Conservation (phyloP, 2,329 filamentous ascomycete species). For the Mollisia scopiformis region DNA sequence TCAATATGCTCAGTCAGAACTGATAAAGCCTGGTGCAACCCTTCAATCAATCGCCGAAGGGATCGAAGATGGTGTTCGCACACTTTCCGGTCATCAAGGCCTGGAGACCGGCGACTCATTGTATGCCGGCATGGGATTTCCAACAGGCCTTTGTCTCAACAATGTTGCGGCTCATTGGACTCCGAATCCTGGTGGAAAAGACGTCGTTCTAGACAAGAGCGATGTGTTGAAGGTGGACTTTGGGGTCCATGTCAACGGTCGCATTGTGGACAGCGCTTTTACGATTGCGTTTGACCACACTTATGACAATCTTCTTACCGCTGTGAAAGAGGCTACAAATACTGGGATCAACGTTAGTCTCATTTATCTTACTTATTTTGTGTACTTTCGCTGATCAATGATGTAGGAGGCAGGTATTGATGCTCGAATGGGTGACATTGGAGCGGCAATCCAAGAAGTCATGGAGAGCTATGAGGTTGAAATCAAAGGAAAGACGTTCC, state of each 20-base stretch:
- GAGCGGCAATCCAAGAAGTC: slow-evolving; percentile 57
- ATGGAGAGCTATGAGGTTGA: slow-evolving; percentile 64
- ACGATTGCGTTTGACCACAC: slow-evolving; percentile 75
- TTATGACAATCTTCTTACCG: slow-evolving; percentile 74
- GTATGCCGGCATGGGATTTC: slow-evolving; percentile 56
- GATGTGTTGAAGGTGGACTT: slow-evolving; percentile 87
- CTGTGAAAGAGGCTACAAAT: slow-evolving; percentile 77
- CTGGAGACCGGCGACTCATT: slow-evolving; percentile 54
- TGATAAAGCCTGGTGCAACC: slow-evolving; percentile 52
- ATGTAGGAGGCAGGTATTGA: slow-evolving; percentile 53
- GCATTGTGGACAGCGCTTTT: slow-evolving; percentile 82
- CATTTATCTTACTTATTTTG: neutral
- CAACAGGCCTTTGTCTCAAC: slow-evolving; percentile 56
- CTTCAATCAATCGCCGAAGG: slow-evolving; percentile 53
- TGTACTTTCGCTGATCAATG: slow-evolving; percentile 1
- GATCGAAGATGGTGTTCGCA: slow-evolving; percentile 57
- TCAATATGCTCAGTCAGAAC: slow-evolving; percentile 47
- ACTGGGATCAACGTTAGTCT: slow-evolving; percentile 40
- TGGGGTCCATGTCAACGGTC: slow-evolving; percentile 78
- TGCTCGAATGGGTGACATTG: slow-evolving; percentile 54
- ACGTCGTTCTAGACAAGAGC: slow-evolving; percentile 69
- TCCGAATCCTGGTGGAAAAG: slow-evolving; percentile 62
- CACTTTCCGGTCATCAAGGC: slow-evolving; percentile 52
- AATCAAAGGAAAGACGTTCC: slow-evolving; percentile 50
- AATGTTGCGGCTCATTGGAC: slow-evolving; percentile 58